These are phyloP conservation scores for Coix lacrymajobi DNA, from an alignment of 176 grass and related monocot genomes.

Conservation along the genomic window DNA sequence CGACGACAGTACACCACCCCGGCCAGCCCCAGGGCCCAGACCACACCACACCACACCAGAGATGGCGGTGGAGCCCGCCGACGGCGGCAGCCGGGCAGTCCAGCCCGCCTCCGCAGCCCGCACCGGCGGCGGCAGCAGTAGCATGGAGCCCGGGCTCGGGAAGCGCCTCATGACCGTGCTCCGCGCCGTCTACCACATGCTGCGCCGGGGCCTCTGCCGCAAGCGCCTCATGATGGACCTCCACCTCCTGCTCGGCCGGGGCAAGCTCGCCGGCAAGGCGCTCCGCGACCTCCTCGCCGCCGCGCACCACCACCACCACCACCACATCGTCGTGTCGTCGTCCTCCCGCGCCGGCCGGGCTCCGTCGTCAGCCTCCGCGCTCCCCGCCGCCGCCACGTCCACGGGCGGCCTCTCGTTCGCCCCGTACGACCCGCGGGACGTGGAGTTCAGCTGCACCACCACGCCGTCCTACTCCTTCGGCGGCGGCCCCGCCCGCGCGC, in stretches of 20 bases:
- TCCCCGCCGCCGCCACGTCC: neutral
- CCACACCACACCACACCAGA: too few relatives aligned
- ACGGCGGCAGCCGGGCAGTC: neutral
- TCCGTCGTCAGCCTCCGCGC: neutral
- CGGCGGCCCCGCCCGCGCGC: neutral
- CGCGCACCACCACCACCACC: neutral
- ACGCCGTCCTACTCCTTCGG: constrained; percentile 42
- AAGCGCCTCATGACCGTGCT: constrained; percentile 55
- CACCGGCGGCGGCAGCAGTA: neutral
- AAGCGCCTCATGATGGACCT: constrained; percentile 80
- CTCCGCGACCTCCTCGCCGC: constrained; percentile 46
- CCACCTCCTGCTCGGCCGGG: constrained; percentile 61
- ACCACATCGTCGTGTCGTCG: neutral
- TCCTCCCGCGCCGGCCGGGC: too few relatives aligned
- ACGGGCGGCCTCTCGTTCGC: constrained; percentile 14
- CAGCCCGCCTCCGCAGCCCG: neutral
- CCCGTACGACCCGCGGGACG: constrained; percentile 40
- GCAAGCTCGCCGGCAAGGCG: constrained; percentile 62
- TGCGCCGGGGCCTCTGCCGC: constrained; percentile 67
- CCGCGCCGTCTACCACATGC: constrained; percentile 68
- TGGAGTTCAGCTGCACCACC: constrained; percentile 92
- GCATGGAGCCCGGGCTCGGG: constrained; percentile 53
- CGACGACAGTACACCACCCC: too few relatives aligned
- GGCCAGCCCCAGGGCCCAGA: too few relatives aligned
- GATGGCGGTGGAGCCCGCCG: neutral